Evolutionary conservation across 2,329 filamentous ascomycete genomes (phyloP).

Genomic region (Teratosphaeria pseudoeucalypti): DNA sequence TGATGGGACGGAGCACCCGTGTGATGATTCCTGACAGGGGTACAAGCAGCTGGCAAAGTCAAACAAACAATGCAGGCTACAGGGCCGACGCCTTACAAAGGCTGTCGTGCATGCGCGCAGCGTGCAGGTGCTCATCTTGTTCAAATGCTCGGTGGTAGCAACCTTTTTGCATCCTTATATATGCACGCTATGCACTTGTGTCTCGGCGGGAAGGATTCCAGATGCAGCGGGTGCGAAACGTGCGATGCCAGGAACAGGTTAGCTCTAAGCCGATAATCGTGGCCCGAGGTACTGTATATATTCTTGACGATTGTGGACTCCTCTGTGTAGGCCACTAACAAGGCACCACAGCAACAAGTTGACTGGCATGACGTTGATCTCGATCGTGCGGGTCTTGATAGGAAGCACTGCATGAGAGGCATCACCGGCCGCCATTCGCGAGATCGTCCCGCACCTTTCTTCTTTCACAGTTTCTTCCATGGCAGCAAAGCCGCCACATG

Average conservation of each 20-base stretch:
- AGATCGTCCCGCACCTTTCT: neutral
- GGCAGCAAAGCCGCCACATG: neutral
- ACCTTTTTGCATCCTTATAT: neutral
- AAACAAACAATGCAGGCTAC: neutral
- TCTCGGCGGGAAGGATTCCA: neutral
- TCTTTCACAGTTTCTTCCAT: neutral
- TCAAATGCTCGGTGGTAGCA: neutral
- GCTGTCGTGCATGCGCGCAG: neutral
- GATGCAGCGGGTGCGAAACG: neutral
- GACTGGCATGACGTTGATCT: no score
- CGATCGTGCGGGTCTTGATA: no score
- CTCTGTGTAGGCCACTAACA: no score
- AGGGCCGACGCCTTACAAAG: neutral
- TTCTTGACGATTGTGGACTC: no score
- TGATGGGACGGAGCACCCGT: neutral
- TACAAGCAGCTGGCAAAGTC: neutral
- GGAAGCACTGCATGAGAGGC: no score
- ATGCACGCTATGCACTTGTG: neutral
- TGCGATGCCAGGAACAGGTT: neutral
- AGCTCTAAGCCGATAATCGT: neutral
- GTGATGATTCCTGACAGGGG: neutral
- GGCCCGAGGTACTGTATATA: no score
- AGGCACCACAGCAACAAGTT: no score
- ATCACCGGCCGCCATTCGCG: neutral
- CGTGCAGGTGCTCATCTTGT: neutral